These are phyloP conservation scores for Penicillium sp. DNA, from an alignment of 2,329 filamentous ascomycete genomes.

Conservation along the genomic window DNA sequence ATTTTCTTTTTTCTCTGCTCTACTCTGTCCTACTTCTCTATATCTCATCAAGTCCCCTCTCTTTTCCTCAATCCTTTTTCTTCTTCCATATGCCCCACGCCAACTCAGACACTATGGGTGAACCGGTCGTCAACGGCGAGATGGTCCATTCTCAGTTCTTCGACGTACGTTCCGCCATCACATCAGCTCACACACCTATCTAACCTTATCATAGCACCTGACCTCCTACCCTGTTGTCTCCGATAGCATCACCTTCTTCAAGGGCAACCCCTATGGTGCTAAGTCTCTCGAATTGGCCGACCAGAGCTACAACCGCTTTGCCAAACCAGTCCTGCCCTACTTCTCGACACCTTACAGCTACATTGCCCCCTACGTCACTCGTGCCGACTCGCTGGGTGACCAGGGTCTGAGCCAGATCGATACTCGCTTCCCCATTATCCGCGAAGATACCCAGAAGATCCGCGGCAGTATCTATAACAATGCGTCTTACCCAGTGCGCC, in stretches of 20 bases:
- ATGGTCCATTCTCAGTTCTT: conserved; percentile 51
- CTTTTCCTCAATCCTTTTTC: background rate
- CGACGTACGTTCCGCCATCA: conserved; percentile 27
- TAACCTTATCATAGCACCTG: conserved; percentile 64
- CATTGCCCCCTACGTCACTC: conserved; percentile 79
- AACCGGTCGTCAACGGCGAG: conserved; percentile 53
- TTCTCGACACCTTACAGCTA: conserved; percentile 77
- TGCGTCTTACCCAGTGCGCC: conserved; percentile 62
- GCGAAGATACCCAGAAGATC: conserved; percentile 72
- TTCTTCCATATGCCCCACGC: conserved; percentile 50
- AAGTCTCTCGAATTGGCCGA: conserved; percentile 76
- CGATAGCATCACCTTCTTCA: conserved; percentile 76
- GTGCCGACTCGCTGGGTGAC: conserved; percentile 76
- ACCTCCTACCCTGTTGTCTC: conserved; percentile 79
- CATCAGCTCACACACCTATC: conserved; percentile 16
- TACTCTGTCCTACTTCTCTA: conserved; percentile 7
- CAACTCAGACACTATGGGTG: conserved; percentile 47
- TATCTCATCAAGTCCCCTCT: background rate
- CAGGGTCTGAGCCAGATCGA: conserved; percentile 70
- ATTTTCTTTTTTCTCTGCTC: conserved; percentile 4
- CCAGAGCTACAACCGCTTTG: conserved; percentile 73
- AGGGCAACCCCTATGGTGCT: conserved; percentile 78
- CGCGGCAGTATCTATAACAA: conserved; percentile 64
- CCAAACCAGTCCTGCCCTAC: conserved; percentile 76
- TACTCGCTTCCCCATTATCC: conserved; percentile 69